Conservation (phyloP, 768 basidiomycete species). For the Suillus bovinus region DNA sequence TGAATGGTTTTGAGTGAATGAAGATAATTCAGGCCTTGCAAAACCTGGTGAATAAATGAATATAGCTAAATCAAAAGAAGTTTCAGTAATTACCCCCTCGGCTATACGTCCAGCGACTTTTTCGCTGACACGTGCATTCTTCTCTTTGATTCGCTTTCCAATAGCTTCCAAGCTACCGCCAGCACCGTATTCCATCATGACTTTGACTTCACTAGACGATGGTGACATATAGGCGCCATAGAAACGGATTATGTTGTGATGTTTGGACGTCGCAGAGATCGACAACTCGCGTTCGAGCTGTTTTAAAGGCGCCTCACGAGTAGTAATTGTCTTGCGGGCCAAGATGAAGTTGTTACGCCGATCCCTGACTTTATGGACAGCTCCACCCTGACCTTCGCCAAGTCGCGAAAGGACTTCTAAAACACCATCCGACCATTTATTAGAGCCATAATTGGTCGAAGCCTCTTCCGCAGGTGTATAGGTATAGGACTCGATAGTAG, state of each 20-base stretch:
- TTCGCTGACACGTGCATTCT: conserved; percentile 79
- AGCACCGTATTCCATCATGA: conserved; percentile 90
- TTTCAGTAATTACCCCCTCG: conserved; percentile 69
- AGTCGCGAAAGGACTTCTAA: conserved; percentile 78
- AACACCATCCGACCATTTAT: conserved; percentile 64
- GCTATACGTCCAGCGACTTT: conserved; percentile 89
- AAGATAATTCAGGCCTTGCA: conserved; percentile 93
- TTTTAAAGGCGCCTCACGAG: conserved; percentile 85
- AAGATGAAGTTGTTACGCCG: conserved; percentile 76
- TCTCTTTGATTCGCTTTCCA: conserved; percentile 78
- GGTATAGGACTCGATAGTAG: conserved; percentile 31
- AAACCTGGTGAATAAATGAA: conserved; percentile 47
- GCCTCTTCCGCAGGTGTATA: conserved; percentile 40
- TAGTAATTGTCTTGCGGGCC: conserved; percentile 95
- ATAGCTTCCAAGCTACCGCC: conserved; percentile 90
- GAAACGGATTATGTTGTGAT: conserved; percentile 88
- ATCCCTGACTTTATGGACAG: conserved; percentile 92
- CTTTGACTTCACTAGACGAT: conserved; percentile 89
- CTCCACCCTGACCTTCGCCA: conserved; percentile 95
- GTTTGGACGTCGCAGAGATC: conserved; percentile 82
- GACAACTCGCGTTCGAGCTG: conserved; percentile 91
- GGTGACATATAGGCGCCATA: conserved; percentile 91
- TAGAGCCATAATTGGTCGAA: conserved; percentile 18
- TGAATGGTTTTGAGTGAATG: conserved; percentile 93
- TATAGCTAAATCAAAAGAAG: conserved; percentile 5